phyloP scores from a whole-genome alignment of 2,329 filamentous ascomycete genomes.

The Sporothrix pseudoabietina region DNA sequence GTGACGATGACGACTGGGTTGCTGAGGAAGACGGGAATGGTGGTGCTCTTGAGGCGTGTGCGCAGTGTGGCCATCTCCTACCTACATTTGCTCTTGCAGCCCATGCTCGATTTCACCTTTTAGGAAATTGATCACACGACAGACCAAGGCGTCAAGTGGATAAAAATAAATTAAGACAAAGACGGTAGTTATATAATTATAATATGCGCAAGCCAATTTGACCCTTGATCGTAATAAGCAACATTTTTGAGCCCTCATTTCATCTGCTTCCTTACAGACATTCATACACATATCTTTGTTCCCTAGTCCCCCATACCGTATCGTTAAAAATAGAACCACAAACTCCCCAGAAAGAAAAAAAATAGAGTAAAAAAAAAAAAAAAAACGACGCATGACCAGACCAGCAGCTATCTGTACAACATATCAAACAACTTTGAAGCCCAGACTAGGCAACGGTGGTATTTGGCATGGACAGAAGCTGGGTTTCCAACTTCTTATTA shows the following conservation, averaged over 20 bases:
- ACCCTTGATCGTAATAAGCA: not conserved
- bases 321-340: not conserved
- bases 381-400: not conserved
- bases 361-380: not conserved
- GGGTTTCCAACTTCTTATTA: conserved; percentile 62
- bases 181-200: not conserved
- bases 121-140: conserved; percentile 30
- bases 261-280: not conserved
- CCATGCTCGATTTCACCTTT: conserved; percentile 39
- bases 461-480: conserved; percentile 48
- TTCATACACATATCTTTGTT: not conserved
- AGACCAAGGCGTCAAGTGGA: not conserved
- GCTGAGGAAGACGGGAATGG: conserved; percentile 7
- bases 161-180: not conserved
- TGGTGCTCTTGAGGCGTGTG: conserved; percentile 34
- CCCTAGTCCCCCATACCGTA: not conserved
- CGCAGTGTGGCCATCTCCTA: conserved; percentile 37
- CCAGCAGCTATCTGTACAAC: not conserved
- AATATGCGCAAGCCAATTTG: not conserved
- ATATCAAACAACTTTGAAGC: not conserved
- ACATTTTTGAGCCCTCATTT: not conserved
- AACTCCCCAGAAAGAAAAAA: not conserved
- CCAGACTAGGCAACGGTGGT: not conserved
- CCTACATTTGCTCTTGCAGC: conserved; percentile 39
- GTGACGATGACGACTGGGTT: conserved; percentile 5